Percentiles rank a stretch among this genome's conserved stretches.
Conservation (phyloP, 768 basidiomycete genomes). For the Gymnopilus dilepis region DNA sequence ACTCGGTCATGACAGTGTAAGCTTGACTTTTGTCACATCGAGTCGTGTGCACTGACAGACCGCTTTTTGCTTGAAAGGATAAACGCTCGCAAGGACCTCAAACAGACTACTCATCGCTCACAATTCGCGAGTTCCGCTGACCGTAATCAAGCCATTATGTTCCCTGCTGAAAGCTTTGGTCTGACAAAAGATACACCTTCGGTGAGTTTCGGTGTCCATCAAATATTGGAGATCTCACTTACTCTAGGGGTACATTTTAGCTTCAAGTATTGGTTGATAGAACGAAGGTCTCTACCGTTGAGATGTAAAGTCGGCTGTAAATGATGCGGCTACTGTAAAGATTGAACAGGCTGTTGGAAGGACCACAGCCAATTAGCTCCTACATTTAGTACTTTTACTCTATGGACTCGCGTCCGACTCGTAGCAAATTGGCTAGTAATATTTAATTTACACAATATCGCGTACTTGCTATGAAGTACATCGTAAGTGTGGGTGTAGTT, state of each 20-base stretch:
- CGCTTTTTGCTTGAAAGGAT: too few species aligned
- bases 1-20: constrained; percentile 53
- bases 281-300: neutral
- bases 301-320: neutral
- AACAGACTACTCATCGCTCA: constrained; percentile 9
- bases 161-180: constrained; percentile 9
- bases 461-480: too few species aligned
- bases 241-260: neutral
- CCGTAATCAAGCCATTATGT: constrained; percentile 17
- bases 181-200: constrained; percentile 2
- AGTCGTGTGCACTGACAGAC: too few species aligned
- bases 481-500: too few species aligned
- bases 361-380: too few species aligned
- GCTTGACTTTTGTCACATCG: too few species aligned
- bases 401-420: neutral
- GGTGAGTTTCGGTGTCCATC: neutral
- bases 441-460: neutral
- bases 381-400: neutral
- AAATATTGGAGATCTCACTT: neutral
- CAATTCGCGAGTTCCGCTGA: constrained; percentile 11
- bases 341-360: too few species aligned
- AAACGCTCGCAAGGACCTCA: constrained; percentile 19
- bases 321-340: neutral
- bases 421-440: neutral
- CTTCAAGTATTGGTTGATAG: neutral